A percentile compares a stretch with the other conserved stretches of the same genome.
These are phyloP conservation scores for Rubroboletus pulcherrimus DNA, from an alignment of 768 basidiomycete genomes.

Conservation along the genomic window DNA sequence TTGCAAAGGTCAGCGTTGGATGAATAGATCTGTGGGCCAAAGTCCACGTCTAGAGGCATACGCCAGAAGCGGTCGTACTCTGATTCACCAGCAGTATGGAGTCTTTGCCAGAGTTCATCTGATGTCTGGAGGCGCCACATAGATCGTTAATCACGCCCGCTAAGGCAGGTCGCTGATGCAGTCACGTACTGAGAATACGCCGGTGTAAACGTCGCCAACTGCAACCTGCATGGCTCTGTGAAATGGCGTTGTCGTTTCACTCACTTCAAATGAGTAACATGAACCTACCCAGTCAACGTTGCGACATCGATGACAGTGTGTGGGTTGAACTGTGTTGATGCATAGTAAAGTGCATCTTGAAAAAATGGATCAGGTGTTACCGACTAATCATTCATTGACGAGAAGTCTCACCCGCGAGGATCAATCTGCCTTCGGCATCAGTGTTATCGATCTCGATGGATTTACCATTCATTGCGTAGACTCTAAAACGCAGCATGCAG, in stretches of 20 bases:
- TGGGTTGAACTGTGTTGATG: slow-evolving; percentile 70
- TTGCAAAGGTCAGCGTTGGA: slow-evolving; percentile 84
- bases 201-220: slow-evolving; percentile 72
- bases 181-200: slow-evolving; percentile 66
- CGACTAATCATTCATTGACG: neutral
- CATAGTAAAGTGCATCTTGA: slow-evolving; percentile 80
- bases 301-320: slow-evolving; percentile 85
- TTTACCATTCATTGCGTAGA: slow-evolving; percentile 88
- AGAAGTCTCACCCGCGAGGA: slow-evolving; percentile 56
- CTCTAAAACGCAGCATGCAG: slow-evolving; percentile 33
- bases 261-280: neutral
- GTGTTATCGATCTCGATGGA: slow-evolving; percentile 86
- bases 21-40: slow-evolving; percentile 66
- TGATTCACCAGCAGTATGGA: slow-evolving; percentile 63
- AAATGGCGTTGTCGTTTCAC: neutral
- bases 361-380: neutral
- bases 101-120: slow-evolving; percentile 67
- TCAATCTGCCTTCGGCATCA: slow-evolving; percentile 76
- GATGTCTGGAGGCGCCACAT: slow-evolving; percentile 46
- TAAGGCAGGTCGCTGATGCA: neutral
- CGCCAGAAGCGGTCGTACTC: slow-evolving; percentile 89
- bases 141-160: neutral
- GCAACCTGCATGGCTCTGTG: slow-evolving; percentile 66
- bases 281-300: slow-evolving; percentile 70
- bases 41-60: slow-evolving; percentile 84